Evolutionary conservation across 2,329 filamentous ascomycete species (phyloP).

Genomic region (Calonectria fujianensis): DNA sequence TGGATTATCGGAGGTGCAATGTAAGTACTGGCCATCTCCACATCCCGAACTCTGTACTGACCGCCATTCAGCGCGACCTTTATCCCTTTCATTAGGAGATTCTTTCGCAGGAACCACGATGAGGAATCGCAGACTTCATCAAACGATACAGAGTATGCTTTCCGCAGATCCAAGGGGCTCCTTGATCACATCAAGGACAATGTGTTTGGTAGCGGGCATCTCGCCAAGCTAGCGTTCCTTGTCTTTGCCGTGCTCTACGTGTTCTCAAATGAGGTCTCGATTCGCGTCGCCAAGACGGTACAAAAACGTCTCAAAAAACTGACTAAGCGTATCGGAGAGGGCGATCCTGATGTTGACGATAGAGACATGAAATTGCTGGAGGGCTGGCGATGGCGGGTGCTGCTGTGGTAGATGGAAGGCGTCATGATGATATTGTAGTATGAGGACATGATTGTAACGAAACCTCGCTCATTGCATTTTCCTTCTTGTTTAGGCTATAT

Average conservation of each 20-base stretch:
- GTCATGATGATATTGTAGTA: slow-evolving; percentile 50
- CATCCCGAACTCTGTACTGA: slow-evolving; percentile 28
- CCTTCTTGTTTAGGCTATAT: slow-evolving; percentile 36
- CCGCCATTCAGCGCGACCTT: slow-evolving; percentile 65
- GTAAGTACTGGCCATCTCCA: slow-evolving; percentile 60
- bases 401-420: slow-evolving; percentile 64
- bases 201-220: slow-evolving; percentile 64
- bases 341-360: slow-evolving; percentile 67
- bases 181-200: slow-evolving; percentile 69
- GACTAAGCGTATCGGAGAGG: slow-evolving; percentile 67
- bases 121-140: slow-evolving; percentile 61
- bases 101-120: slow-evolving; percentile 68
- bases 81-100: slow-evolving; percentile 70
- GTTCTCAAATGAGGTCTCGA: slow-evolving; percentile 75
- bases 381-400: slow-evolving; percentile 75
- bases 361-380: slow-evolving; percentile 69
- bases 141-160: slow-evolving; percentile 76
- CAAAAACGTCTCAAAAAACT: slow-evolving; percentile 70
- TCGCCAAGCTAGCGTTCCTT: slow-evolving; percentile 72
- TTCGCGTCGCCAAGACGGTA: slow-evolving; percentile 72
- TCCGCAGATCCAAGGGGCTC: slow-evolving; percentile 69
- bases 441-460: slow-evolving; percentile 58
- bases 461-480: slow-evolving; percentile 50
- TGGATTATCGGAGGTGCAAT: slow-evolving; percentile 72
- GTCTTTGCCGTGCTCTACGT: slow-evolving; percentile 75